phyloP scores from a whole-genome alignment of 768 basidiomycete genomes.

The Tulasnella sp. region DNA sequence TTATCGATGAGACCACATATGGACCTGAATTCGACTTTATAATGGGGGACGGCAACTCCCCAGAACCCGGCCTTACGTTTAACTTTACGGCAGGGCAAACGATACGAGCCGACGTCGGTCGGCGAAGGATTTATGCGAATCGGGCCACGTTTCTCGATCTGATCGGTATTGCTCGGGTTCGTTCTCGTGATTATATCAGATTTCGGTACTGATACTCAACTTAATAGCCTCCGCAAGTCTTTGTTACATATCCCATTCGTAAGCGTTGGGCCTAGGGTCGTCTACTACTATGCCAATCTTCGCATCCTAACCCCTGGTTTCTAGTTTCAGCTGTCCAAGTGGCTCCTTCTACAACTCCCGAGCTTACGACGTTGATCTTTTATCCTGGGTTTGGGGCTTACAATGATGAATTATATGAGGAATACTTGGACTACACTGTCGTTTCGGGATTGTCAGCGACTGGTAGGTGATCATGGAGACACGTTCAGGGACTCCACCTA shows the following conservation, averaged over 20 bases:
- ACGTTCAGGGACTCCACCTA: not conserved
- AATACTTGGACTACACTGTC: not conserved
- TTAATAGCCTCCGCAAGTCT: not conserved
- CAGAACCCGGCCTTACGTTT: not conserved
- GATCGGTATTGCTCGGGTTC: not conserved
- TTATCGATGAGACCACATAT: not conserved
- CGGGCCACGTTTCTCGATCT: not conserved
- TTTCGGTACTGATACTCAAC: not conserved
- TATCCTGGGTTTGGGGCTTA: not conserved
- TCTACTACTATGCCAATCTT: not conserved
- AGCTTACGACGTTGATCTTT: not conserved
- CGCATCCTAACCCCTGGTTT: not conserved
- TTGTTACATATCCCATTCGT: not conserved
- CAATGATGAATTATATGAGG: not conserved
- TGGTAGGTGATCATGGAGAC: not conserved
- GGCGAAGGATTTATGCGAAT: not conserved
- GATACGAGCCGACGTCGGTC: not conserved
- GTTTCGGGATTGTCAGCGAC: not conserved
- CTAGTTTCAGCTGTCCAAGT: not conserved
- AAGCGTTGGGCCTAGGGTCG: not conserved
- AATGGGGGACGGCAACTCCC: not conserved
- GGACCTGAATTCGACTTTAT: not conserved
- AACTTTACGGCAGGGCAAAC: not conserved
- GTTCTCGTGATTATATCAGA: no score
- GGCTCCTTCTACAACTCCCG: not conserved